Evolutionary conservation across 108 stramenopile species (phyloP).

Genomic region (Nitzschia putrida): DNA sequence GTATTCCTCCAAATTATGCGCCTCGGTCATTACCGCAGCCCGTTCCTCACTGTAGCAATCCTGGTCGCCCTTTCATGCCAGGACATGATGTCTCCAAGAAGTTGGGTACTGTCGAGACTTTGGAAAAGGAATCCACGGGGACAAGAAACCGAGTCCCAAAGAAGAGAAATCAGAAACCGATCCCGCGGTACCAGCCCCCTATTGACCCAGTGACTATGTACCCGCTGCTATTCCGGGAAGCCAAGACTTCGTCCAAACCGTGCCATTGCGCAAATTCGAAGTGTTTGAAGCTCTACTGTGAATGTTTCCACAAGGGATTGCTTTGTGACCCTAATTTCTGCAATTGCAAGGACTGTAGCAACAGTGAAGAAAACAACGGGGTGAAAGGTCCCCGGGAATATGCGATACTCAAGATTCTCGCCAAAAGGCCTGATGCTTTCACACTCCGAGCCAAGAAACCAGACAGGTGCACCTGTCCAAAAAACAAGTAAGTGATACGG

Average conservation of each 20-base stretch:
- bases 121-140: too few species aligned
- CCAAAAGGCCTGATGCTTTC: slow-evolving; percentile 62
- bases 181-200: background rate
- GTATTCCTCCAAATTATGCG: too few species aligned
- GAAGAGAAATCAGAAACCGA: background rate
- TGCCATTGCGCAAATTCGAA: slow-evolving; percentile 38
- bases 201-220: background rate
- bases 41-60: too few species aligned
- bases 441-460: slow-evolving; percentile 37
- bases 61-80: too few species aligned
- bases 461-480: slow-evolving; percentile 60
- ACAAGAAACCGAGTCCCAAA: too few species aligned
- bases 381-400: slow-evolving; percentile 45
- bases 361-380: slow-evolving; percentile 32
- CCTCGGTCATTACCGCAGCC: too few species aligned
- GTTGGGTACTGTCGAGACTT: too few species aligned
- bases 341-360: slow-evolving; percentile 56
- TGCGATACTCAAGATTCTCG: slow-evolving; percentile 51
- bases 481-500: slow-evolving; percentile 46
- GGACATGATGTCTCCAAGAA: too few species aligned
- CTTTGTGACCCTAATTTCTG: slow-evolving; percentile 56
- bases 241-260: slow-evolving; percentile 17
- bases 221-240: slow-evolving; percentile 21
- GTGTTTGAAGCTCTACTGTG: slow-evolving; percentile 68
- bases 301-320: slow-evolving; percentile 58